Conservation (phyloP, 2,329 filamentous ascomycete species). For the Curvularia hawaiiensis region DNA sequence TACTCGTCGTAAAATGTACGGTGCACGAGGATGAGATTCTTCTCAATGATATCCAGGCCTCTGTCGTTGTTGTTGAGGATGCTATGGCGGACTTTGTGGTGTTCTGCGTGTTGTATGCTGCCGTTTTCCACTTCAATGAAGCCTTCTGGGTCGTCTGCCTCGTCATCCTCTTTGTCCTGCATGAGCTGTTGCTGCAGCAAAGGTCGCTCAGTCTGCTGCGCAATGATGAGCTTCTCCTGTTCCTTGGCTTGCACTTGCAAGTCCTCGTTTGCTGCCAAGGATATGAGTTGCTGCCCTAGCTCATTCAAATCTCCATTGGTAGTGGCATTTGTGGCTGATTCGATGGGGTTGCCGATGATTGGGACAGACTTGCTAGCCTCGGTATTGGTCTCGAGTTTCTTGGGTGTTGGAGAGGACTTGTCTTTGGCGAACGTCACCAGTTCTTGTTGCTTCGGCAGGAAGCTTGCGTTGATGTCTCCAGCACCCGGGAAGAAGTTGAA, state of each 20-base stretch:
- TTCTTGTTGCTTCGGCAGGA: constrained; percentile 75
- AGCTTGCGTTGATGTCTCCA: constrained; percentile 98
- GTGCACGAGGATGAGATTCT: constrained; percentile 78
- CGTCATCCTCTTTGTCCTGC: constrained; percentile 82
- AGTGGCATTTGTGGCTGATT: constrained; percentile 22
- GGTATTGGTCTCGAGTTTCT: constrained; percentile 21
- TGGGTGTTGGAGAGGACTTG: constrained; percentile 23
- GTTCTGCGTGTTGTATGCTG: constrained; percentile 38
- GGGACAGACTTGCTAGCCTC: constrained; percentile 23
- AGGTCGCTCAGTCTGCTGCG: constrained; percentile 87
- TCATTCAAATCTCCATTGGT: constrained; percentile 60
- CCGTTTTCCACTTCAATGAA: constrained; percentile 48
- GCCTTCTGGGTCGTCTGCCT: constrained; percentile 56
- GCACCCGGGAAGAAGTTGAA: constrained; percentile 99
- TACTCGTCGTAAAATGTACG: constrained; percentile 82
- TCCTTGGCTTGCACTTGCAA: constrained; percentile 79
- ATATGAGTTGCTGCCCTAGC: constrained; percentile 75
- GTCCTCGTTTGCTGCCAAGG: constrained; percentile 74
- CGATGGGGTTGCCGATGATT: constrained; percentile 31
- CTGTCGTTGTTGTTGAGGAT: constrained; percentile 86
- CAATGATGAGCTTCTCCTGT: constrained; percentile 85
- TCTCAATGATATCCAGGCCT: constrained; percentile 78
- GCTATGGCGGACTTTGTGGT: constrained; percentile 66
- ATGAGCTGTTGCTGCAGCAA: constrained; percentile 91
- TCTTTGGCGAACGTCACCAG: constrained; percentile 35